Base-by-base conservation (phyloP, 331 rosid species). In the Pyrus hybrid region DNA sequence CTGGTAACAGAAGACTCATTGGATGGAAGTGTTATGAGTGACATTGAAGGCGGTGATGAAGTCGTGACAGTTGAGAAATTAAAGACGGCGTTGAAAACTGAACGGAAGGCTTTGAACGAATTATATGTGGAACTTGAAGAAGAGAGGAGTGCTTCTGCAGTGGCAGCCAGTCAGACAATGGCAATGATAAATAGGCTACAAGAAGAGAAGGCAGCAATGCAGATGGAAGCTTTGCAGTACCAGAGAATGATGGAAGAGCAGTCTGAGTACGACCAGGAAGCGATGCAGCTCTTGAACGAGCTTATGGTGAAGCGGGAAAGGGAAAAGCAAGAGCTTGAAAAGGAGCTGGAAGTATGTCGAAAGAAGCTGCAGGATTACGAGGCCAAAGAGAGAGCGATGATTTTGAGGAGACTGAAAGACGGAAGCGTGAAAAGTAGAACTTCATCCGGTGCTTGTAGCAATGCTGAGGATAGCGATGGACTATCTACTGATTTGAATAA, bases 171-270 rank as follows among this genome's bases (percentile, higher is more conserved):
- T 79, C 99, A 95, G 68, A 92, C 99, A 68, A 92, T 95, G 99
- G 97, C 97, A 22, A 92, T 95, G 99, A 95, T 95, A 73, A 95
- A 92, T 81, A 84, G 97, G 90, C 89, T 92, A 67, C 99, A 95
- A 76, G 99, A 95, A 88, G 99, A 95, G 85, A 95, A 89, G 72
- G 97, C 99, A 2, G 91, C 96, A 14, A 88, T 95, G 97, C 99
- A 95, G 86, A 95, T 95, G 97, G 99, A 95, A 76, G 99, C 99
- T 62, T 88, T 92, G 83, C 99, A 95, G 79, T 95, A 95, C 78
- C 97, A 92, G 62, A 84, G 99, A 84, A 90, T 95, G 97, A 95
- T 92, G 99, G 99, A 95, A 23, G 99, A 95, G 79, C 99, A 92
- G 84, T 90, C 99, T 12, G 99, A 95, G 83, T 92, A 90, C 30